Evolutionary conservation across 176 grass and related monocot genomes (phyloP), one percentile per base, ranked within the genome.

Genomic region (Olyra latifolia): DNA sequence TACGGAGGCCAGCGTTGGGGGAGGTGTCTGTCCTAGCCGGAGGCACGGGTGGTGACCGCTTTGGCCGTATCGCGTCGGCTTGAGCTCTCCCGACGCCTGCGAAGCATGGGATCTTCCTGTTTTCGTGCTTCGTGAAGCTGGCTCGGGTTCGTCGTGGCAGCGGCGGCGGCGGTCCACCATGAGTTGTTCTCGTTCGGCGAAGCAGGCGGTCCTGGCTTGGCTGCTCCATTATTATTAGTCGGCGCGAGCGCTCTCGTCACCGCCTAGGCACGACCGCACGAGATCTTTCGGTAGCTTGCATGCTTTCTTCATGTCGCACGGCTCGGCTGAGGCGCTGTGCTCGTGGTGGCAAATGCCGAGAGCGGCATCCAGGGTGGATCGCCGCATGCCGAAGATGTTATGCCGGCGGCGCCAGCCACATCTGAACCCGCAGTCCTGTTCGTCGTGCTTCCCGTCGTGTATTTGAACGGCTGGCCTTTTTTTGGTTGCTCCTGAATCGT

Each of bases 231-330:
- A 52, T 11, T 7, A 49, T 62, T 49, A 47, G 48, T 35, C 64
- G 40, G 52, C 58, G 58, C 39, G 69, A 72, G 59, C 16, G 71
- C 39, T 50, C 65, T 56, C 72, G 8, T 72, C 77, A 57, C 72
- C 77, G 63, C 62, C 62, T 43, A 19, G 56, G 30, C 59, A 65
- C n/a, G n/a, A n/a, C n/a, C n/a, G n/a, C n/a, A n/a, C 60, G 81
- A 69, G 87, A 81, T 85, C 87, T 85, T 89, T 71, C 71, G 58
- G 56, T 71, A 76, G 17, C 82, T 77, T 89, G 82, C 87, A 89
- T 82, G 87, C 71, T 89, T 85, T 72, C 87, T 47, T 89, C 72
- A 57, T 74, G 76, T 80, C 76, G 48, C 77, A 65, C 82, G 56
- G 65, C 58, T 85, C 82, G 27, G 69, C 45, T 13, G 82, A 81